Conservation (phyloP, 1,139 yeast genomes). For the Arxiozyma telluris region DNA sequence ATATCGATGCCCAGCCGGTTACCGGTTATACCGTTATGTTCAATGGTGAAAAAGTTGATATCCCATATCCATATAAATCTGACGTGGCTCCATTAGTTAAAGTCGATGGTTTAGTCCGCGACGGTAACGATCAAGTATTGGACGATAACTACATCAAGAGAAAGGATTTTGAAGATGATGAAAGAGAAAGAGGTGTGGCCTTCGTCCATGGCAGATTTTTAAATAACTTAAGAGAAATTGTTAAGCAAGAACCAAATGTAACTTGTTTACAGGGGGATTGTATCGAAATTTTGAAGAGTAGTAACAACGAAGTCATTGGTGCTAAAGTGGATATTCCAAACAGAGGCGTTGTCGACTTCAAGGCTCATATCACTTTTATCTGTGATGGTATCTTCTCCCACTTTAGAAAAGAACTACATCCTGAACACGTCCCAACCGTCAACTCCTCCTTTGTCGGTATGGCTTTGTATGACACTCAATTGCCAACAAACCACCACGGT, state of each 20-base stretch:
- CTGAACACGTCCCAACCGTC: slow-evolving; percentile 51
- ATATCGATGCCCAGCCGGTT: slow-evolving; percentile 71
- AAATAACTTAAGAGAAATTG: slow-evolving; percentile 66
- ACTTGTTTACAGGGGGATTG: slow-evolving; percentile 79
- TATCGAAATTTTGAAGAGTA: slow-evolving; percentile 47
- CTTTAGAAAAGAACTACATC: slow-evolving; percentile 65
- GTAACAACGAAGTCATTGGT: slow-evolving; percentile 54
- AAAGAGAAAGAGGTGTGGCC: slow-evolving; percentile 65
- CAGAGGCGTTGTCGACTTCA: slow-evolving; percentile 34
- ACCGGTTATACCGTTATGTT: slow-evolving; percentile 76
- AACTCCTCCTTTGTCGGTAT: slow-evolving; percentile 86
- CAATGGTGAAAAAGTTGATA: slow-evolving; percentile 44
- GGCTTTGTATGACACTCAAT: slow-evolving; percentile 57
- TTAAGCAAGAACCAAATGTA: slow-evolving; percentile 57
- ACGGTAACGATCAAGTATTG: slow-evolving; percentile 45
- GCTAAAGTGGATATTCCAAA: slow-evolving; percentile 42
- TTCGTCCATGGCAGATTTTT: slow-evolving; percentile 91
- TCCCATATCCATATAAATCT: slow-evolving; percentile 68
- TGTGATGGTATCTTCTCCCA: slow-evolving; percentile 95
- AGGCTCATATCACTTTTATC: slow-evolving; percentile 59
- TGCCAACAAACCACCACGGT: slow-evolving; percentile 73
- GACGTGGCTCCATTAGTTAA: slow-evolving; percentile 40
- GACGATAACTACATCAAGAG: slow-evolving; percentile 43
- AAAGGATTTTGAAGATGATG: slow-evolving; percentile 51
- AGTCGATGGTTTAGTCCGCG: slow-evolving; percentile 45